Evolutionary conservation across 768 basidiomycete species (phyloP), one percentile per base, ranked within the genome.

Genomic region (Roridomyces roridus): DNA sequence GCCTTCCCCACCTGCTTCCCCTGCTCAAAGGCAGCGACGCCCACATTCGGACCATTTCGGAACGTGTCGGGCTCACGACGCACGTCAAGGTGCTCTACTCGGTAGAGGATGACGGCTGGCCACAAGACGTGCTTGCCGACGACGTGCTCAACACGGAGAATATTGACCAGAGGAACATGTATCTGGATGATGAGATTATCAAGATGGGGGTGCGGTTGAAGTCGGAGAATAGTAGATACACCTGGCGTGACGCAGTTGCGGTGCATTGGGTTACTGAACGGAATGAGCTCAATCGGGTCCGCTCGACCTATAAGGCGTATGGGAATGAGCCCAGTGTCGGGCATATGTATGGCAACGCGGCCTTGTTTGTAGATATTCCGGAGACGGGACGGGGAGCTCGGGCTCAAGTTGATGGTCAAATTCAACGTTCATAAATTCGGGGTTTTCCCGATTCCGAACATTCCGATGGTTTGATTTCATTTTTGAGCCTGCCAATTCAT

Each of bases 21-120:
- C 1, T 52, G 20, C 57, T 58, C 36, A 58, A 55, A 34, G 46
- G 54, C 11, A 37, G 53, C 53, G 53, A 55, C 35, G 53, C 53
- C 10, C 43, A 45, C 34, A 37, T 55, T 18, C 53, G n/a, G n/a
- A n/a, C n/a, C n/a, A n/a, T n/a, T n/a, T n/a, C n/a, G n/a, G 53
- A 44, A 23, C 34, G 34, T 25, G 45, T 21, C 8, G 53, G 53
- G 35, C 53, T 55, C 25, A 26, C 8, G 36, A 35, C 53, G 37
- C 45, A 24, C 45, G 43, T 55, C 2, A 34, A 37, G 44, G 5
- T 55, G 15, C 43, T 55, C 24, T 55, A 55, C 45, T n/a, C n/a
- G n/a, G n/a, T n/a, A n/a, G n/a, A n/a, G n/a, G n/a, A n/a, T n/a
- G n/a, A n/a, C n/a, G n/a, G 8, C 29, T n/a, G 17, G 35, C 35